A percentile compares a stretch with the other conserved stretches of the same genome.
Evolutionary conservation across 768 basidiomycete species (phyloP).

Genomic region (Tylopilus plumbeoviolaceoides): DNA sequence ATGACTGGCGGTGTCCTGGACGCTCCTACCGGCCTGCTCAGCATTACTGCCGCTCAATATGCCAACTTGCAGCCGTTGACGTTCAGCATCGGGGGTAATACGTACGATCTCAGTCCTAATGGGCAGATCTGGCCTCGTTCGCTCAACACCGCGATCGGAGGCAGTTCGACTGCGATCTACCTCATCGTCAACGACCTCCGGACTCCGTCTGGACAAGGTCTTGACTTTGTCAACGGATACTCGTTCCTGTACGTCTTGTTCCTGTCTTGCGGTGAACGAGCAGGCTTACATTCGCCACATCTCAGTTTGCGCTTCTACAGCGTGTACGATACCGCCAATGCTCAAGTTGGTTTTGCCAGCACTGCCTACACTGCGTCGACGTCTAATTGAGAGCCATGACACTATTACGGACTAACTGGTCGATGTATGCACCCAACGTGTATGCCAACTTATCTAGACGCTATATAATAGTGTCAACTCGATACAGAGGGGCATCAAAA

Average conservation of each 20-base stretch:
- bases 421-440: no score
- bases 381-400: conserved; percentile 6
- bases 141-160: conserved; percentile 29
- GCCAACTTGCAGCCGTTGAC: neutral
- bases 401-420: no score
- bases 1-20: neutral
- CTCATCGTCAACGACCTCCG: conserved; percentile 26
- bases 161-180: conserved; percentile 21
- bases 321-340: conserved; percentile 38
- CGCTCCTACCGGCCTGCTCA: neutral
- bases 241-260: conserved; percentile 8
- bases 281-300: no score
- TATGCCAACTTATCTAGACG: no score
- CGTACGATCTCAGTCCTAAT: conserved; percentile 17
- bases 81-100: neutral
- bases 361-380: conserved; percentile 30
- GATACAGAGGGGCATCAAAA: no score
- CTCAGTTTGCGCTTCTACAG: conserved; percentile 40
- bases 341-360: conserved; percentile 38
- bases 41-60: neutral
- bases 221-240: conserved; percentile 22
- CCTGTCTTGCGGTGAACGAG: no score
- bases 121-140: conserved; percentile 36
- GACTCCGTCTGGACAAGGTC: conserved; percentile 1
- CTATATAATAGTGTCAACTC: no score